Base-by-base conservation (phyloP, 345 rosid genomes). In the Populus euphratica region DNA sequence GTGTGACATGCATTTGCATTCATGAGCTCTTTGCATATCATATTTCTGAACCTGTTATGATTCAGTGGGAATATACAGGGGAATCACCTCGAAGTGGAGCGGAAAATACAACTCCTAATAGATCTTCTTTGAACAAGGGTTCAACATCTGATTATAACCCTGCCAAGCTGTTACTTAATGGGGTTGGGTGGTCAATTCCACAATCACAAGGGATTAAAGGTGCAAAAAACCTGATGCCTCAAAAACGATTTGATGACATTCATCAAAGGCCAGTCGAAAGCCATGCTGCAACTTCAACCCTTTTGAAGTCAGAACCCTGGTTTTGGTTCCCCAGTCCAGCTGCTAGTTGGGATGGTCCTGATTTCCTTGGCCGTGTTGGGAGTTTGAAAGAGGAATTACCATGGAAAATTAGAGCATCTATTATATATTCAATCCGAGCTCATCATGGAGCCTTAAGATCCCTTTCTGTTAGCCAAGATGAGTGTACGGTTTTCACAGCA, bases 311-410 rank as follows among this genome's bases (percentile, higher is more conserved):
- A 74, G 97, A 94, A 81, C 94, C 96, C 39, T 94, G 96, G 97
- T 91, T 89, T 76, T 94, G 97, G 97, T 91, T 90, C 86, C 97
- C 97, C 73, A 91, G 89, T 87, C 92, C 97, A 77, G 93, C 91
- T 76, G 83, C 86, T 77, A 81, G 87, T 84, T 94, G 94, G 98
- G 96, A 92, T 84, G 94, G 92, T 65, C 92, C 90, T 70, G 97
- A 92, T 70, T 86, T 86, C 72, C 86, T 88, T 76, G 96, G 89
- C 70, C 97, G 93, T 73, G 84, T 90, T 74, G 97, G 92, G 39
- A 79, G 83, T 83, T 73, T 83, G 31, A 94, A 90, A 88, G 98
- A 94, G 79, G 98, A 92, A 81, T 74, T 86, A 69, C 89, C 96
- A n/a, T 94, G 94, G 98, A 94, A 89, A 87, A 91, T 90, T 75